Evolutionary conservation across 441 rosid genomes (phyloP), one percentile per base, ranked within the genome.

Genomic region (Gossypium schwendimanii): DNA sequence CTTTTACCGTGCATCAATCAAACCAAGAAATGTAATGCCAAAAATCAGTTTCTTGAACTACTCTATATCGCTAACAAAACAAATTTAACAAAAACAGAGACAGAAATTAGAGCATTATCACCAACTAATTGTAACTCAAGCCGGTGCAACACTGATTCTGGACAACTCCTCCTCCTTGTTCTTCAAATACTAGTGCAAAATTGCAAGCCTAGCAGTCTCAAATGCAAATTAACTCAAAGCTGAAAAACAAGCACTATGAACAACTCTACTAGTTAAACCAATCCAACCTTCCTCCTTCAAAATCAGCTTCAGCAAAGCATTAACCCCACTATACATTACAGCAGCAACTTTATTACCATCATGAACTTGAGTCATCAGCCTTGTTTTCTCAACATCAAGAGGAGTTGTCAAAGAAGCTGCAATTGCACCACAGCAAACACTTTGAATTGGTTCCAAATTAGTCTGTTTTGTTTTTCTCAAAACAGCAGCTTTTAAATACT

Each of bases 201-300:
- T 85, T 3, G 89, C 73, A 57, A 88, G 88, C 86, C 96, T 87
- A 0, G 97, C 96, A 7, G 98, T 94, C 90, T 94, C 98, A 76
- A 92, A 92, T 0, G 98, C 99, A 81, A 89, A 91, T 83, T 95
- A 92, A 5, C 98, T 96, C 14, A 92, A 69, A 0, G 98, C 99
- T 0, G 98, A 89, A 79, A 95, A 92, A 73, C 97, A 87, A 33
- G 99, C 98, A 76, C 99, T 92, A 59, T 92, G 99, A 77, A 92
- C 79, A 71, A 92, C 93, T 69, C 97, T 81, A 0, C 97, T 82
- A 0, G 88, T 87, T 72, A 95, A 88, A 58, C 97, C 99, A 3
- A 90, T 82, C 89, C 89, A 85, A 2, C 98, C 99, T 80, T 95
- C 99, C 80, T 95, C 98, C 87, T 77, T 89, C 76, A 92, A 68